These are phyloP conservation scores for Sechiopsis laciniata DNA, from an alignment of 306 rosid species.

Conservation along the genomic window DNA sequence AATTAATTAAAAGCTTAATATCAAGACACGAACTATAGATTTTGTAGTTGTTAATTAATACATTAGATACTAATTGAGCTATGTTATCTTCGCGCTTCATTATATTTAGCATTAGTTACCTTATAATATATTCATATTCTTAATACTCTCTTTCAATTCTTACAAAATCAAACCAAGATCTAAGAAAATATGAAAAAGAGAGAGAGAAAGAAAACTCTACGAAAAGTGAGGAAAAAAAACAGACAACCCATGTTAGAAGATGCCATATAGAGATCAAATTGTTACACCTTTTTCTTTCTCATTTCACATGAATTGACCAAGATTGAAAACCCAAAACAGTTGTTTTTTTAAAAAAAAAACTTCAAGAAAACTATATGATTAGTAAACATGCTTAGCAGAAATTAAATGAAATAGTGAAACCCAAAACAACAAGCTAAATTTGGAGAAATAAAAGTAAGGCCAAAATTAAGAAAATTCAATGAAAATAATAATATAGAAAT, in stretches of 20 bases:
- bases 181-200: background rate
- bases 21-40: too few relatives aligned
- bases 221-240: background rate
- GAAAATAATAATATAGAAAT: background rate
- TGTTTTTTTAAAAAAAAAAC: background rate
- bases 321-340: constrained; percentile 10
- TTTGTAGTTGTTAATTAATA: too few relatives aligned
- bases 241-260: constrained; percentile 23
- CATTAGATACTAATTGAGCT: too few relatives aligned
- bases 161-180: background rate
- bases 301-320: constrained; percentile 2
- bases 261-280: constrained; percentile 15
- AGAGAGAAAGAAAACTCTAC: background rate
- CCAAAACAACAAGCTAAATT: too few relatives aligned
- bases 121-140: too few relatives aligned
- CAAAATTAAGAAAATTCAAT: background rate
- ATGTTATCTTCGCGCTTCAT: background rate
- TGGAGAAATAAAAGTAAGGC: background rate
- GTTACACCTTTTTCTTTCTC: background rate
- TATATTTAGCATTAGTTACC: background rate
- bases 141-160: background rate
- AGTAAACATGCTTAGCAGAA: background rate
- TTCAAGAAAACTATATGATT: background rate
- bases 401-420: constrained; percentile 4
- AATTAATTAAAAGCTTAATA: background rate